Conservation (phyloP, 495 filamentous ascomycete genomes). For the Neurospora hispaniola region DNA sequence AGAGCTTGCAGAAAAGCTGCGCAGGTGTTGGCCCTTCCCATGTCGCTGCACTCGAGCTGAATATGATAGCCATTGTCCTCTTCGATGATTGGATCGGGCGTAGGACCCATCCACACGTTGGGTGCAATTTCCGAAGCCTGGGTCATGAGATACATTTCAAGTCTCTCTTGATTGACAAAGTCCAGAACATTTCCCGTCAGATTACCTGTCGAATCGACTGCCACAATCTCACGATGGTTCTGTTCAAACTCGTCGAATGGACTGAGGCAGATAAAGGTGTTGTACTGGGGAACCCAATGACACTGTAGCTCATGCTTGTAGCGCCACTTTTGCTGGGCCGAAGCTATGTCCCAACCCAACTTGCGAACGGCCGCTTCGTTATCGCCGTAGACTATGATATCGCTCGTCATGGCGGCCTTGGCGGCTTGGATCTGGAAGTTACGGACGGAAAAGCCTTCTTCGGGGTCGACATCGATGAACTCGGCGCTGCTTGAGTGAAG, state of each 20-base stretch:
- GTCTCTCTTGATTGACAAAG: conserved; percentile 79
- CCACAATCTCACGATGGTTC: conserved; percentile 56
- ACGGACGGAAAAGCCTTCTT: conserved; percentile 70
- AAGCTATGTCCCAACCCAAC: conserved; percentile 59
- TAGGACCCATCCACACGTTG: conserved; percentile 88
- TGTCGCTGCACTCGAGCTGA: conserved; percentile 76
- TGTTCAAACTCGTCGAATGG: conserved; percentile 66
- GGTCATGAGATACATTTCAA: conserved; percentile 92
- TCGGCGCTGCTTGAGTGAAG: conserved; percentile 37
- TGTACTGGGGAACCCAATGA: conserved; percentile 53
- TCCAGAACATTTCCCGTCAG: conserved; percentile 74
- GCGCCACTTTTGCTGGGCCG: conserved; percentile 67
- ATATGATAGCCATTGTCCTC: conserved; percentile 50
- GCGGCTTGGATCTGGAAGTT: conserved; percentile 96
- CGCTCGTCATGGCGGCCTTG: conserved; percentile 78
- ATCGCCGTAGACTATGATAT: conserved; percentile 86
- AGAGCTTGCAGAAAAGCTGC: conserved; percentile 32
- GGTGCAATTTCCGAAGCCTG: conserved; percentile 73
- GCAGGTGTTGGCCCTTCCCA: conserved; percentile 55
- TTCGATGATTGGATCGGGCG: conserved; percentile 52
- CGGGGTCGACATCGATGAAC: conserved; percentile 73
- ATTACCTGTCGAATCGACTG: conserved; percentile 61
- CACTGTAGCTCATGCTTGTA: conserved; percentile 45
- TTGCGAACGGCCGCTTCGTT: conserved; percentile 50
- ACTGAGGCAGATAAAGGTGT: conserved; percentile 67